phyloP scores from a whole-genome alignment of 257 asterid genomes.

The Penstemon barbatus region DNA sequence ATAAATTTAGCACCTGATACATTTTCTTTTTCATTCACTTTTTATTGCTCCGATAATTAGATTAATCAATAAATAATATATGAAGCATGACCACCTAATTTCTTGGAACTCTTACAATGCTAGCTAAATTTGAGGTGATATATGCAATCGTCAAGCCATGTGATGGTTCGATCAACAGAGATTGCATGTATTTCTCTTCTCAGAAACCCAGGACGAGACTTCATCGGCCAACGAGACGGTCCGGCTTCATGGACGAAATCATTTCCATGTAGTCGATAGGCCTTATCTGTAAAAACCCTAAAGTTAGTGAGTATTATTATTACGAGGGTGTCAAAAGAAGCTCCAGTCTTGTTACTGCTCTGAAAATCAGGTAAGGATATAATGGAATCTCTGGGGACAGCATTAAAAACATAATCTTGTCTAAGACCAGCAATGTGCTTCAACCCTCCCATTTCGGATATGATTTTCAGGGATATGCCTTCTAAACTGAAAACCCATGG shows the following conservation, averaged over 20 bases:
- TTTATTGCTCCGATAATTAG: too few species aligned
- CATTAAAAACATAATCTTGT: constrained; percentile 53
- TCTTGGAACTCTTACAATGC: constrained; percentile 24
- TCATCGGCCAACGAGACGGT: constrained; percentile 85
- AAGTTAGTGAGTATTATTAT: background rate
- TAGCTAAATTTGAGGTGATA: constrained; percentile 33
- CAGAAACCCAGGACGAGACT: constrained; percentile 93
- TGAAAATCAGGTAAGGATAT: constrained; percentile 65
- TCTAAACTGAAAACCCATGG: constrained; percentile 53
- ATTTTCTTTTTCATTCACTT: too few species aligned
- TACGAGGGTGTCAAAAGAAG: constrained; percentile 90
- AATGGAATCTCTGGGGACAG: constrained; percentile 79
- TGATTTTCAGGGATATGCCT: constrained; percentile 59
- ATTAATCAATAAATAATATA: constrained; percentile 12
- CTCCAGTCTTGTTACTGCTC: constrained; percentile 68
- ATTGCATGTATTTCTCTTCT: constrained; percentile 59
- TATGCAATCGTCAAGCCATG: constrained; percentile 87
- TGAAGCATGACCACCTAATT: background rate
- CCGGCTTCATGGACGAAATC: constrained; percentile 78
- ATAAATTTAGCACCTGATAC: constrained; percentile 15
- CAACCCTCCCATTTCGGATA: constrained; percentile 76
- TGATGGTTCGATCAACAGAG: constrained; percentile 81
- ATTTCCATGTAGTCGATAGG: constrained; percentile 69
- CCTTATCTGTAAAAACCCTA: constrained; percentile 47
- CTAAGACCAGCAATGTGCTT: constrained; percentile 65